Conservation (phyloP, 192 early-diverging fungal genomes). For the Coemansia sp. region DNA sequence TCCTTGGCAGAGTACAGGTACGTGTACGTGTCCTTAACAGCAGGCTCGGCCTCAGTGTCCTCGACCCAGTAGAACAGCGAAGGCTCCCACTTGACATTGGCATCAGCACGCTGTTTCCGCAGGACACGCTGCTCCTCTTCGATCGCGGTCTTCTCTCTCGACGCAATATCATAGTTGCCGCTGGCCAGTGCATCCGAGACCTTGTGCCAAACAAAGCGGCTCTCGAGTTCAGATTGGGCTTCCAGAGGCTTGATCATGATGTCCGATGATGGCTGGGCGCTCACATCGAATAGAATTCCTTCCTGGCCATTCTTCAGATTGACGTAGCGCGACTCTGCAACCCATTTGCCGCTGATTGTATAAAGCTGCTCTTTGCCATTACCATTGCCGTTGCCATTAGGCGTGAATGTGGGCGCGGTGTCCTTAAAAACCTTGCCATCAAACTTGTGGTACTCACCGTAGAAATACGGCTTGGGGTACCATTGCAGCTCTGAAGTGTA, state of each 20-base stretch:
- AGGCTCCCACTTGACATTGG: conserved; percentile 58
- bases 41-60: conserved; percentile 39
- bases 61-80: conserved; percentile 51
- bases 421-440: conserved; percentile 59
- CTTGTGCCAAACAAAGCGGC: conserved; percentile 67
- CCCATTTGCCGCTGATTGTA: conserved; percentile 67
- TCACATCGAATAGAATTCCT: conserved; percentile 62
- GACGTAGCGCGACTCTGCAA: conserved; percentile 61
- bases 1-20: conserved; percentile 49
- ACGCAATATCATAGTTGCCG: conserved; percentile 69
- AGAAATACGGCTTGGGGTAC: conserved; percentile 72
- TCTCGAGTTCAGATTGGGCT: conserved; percentile 65
- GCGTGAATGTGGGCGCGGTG: conserved; percentile 19
- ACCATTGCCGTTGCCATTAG: conserved; percentile 16
- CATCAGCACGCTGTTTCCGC: conserved; percentile 62
- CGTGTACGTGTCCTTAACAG: conserved; percentile 34
- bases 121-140: conserved; percentile 66
- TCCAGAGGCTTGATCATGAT: conserved; percentile 59
- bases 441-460: conserved; percentile 79
- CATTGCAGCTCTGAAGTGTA: conserved; percentile 67
- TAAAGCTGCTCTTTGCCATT: conserved; percentile 36
- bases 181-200: conserved; percentile 66
- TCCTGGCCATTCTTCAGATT: conserved; percentile 55
- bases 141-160: conserved; percentile 67
- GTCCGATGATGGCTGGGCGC: conserved; percentile 53